Base-by-base conservation (phyloP, 495 filamentous ascomycete genomes). In the Aspergillus cavernicola region DNA sequence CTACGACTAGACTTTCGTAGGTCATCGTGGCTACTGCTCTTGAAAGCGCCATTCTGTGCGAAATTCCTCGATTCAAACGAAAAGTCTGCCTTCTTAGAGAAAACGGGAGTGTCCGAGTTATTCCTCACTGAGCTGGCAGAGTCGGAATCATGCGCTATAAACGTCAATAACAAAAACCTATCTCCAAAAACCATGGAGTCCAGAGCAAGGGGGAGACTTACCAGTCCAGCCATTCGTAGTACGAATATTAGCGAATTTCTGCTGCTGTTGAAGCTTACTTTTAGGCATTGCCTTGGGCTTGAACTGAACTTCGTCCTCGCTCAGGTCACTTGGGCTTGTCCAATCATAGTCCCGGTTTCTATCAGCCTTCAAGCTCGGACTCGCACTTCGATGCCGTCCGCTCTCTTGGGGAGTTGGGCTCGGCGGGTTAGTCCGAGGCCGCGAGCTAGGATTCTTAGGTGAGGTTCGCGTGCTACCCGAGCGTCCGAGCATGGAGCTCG, bases 1-100 rank as follows among this genome's bases (percentile, higher is more conserved):
- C 82, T 86, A 28, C 82, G 78, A 20, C 74, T 70, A 0, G 80
- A 81, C 26, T 85, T 90, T 59, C 88, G 88, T 66, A 96, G 85
- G 55, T 85, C 83, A 59, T 90, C 87, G 28, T 84, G 75, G 62
- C 85, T 90, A 41, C 75, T 79, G 45, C 79, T 82, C 23, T 61
- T 69, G 23, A 63, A 68, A 16, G 56, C 44, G 10, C 59, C 41
- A 45, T 59, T 57, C 42, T 48, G 57, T 6, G 29, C 22, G 59
- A 59, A 43, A 44, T 39, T 49, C 59, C 15, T 53, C 24, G 37
- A 47, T 36, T 28, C 43, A 28, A 51, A 33, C 2, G 20, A 58
- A 15, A 61, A 56, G 16, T 52, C 55, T 3, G 43, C 26, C 10
- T 52, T 50, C n/a, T 45, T 58, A 13, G 44, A 52, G 55, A 59